These are phyloP conservation scores for Fusarium fracticaudum DNA, from an alignment of 2,329 filamentous ascomycete genomes.

Conservation along the genomic window DNA sequence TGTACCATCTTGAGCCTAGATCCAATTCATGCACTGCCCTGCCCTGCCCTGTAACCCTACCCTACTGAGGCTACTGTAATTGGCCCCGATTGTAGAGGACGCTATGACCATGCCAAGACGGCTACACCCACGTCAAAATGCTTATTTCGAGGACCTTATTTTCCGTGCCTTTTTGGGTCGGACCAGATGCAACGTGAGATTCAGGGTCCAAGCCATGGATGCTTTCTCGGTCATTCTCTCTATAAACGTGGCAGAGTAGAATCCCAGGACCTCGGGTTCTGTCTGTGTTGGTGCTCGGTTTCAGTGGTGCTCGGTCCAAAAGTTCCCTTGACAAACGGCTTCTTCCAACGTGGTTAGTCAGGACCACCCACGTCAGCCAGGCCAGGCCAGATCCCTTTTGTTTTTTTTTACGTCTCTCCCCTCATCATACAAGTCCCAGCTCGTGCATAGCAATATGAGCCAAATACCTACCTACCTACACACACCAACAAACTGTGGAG, in stretches of 20 bases:
- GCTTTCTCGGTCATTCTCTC: neutral
- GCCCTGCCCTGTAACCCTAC: neutral
- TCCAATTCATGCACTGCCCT: constrained; percentile 24
- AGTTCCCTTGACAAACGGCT: constrained; percentile 21
- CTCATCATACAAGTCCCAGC: neutral
- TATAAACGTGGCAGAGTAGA: neutral
- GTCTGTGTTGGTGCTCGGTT: neutral
- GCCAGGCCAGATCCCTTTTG: constrained; percentile 18
- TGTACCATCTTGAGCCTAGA: neutral
- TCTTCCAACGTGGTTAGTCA: constrained; percentile 24
- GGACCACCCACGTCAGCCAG: constrained; percentile 14
- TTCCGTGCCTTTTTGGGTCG: neutral
- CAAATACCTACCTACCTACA: constrained; percentile 13
- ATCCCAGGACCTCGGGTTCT: neutral
- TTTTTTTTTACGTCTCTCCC: neutral
- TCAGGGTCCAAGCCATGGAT: neutral
- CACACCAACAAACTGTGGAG: neutral
- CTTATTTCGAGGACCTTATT: constrained; percentile 27
- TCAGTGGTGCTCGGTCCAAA: constrained; percentile 3
- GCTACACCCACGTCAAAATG: constrained; percentile 34
- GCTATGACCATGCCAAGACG: constrained; percentile 35
- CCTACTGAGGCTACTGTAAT: no score
- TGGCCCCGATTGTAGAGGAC: constrained; percentile 9
- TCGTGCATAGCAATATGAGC: constrained; percentile 25
- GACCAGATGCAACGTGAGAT: neutral